Evolutionary conservation across 192 early-diverging fungal genomes (phyloP), one percentile per base, ranked within the genome.

Genomic region (Jimgerdemannia flammicorona): DNA sequence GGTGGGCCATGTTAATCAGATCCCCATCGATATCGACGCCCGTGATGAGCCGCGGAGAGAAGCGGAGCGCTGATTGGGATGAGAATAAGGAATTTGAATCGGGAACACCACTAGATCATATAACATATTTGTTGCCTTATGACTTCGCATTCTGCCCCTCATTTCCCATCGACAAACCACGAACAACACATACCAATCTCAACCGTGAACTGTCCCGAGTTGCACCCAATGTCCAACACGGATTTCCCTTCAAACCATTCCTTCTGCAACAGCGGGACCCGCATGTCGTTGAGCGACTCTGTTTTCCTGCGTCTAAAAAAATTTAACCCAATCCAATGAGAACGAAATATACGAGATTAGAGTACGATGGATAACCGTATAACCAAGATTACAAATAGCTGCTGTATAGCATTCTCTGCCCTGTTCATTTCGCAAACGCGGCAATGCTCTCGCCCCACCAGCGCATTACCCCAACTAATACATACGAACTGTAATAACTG

Each of bases 151-250:
- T n/a, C n/a, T n/a, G n/a, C n/a, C n/a, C n/a, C n/a, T 7, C 40
- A 11, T 74, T 40, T 63, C 59, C 64, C 59, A n/a, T 59, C 40
- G 68, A 44, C n/a, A 74, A 29, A 41, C n/a, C 4, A 59, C 6
- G 3, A 14, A 44, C 20, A 64, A 70, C 40, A 54, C 70, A 75
- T 85, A 87, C 87, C 85, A 63, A 89, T 81, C 18, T 79, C 69
- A n/a, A 87, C 77, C 3, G 90, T 88, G 7, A 95, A 70, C 29
- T 86, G 67, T 8, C 91, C 94, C 2, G 87, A 76, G 77, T 95
- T 94, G 82, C 94, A 95, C 3, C 94, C 94, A 77, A 95, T 87
- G 73, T 95, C 94, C 10, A 94, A 82, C 4, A 94, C 90, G 19
- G 69, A 65, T 63, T 90, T 90, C 9, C 80, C 80, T 49, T 72